Evolutionary conservation across 208 protist genomes (phyloP), one percentile per base, ranked within the genome.

Genomic region (Porcisia deanei): DNA sequence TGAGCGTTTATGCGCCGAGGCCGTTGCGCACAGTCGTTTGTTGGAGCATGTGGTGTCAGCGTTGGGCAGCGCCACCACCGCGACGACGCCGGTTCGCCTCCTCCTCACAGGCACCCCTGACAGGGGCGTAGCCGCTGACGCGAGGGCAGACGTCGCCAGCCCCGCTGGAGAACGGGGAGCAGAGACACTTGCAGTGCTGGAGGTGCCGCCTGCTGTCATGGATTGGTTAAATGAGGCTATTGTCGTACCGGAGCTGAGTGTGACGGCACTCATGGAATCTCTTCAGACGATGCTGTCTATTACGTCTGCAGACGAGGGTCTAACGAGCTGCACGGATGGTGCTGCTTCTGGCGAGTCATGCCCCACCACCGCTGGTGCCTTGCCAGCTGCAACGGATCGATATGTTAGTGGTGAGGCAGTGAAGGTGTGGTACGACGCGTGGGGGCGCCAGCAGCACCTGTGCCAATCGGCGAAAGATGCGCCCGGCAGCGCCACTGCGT

Each of bases 1-100:
- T 43, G 82, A 80, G 52, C 72, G 71, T 7, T 77, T 78, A 30
- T 88, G 85, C 73, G 77, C 76, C 22, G 83, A 83, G 39, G 80
- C 88, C 7, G 34, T 92, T 20, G 53, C 76, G 30, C 75, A 79
- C 22, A 78, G 77, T 14, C 75, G 77, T 0, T 16, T 90, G 52
- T 41, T 85, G 10, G 79, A 84, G 59, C 61, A 54, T 8, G n/a
- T 87, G 41, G 54, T 68, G 0, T 53, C n/a, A 5, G 64, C 54
- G 14, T 71, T 86, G 7, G 18, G 47, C 6, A 43, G 34, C 47
- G 66, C n/a, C 39, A 54, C 43, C 47, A 25, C 25, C 3, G 68
- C 16, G 34, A 25, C 3, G 47, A 30, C 34, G 3, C 34, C 53
- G 8, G 68, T 61, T 22, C 68, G 53, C 53, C 68, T 72, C 52